Conservation (phyloP, 495 filamentous ascomycete species). For the Daldinia loculata region DNA sequence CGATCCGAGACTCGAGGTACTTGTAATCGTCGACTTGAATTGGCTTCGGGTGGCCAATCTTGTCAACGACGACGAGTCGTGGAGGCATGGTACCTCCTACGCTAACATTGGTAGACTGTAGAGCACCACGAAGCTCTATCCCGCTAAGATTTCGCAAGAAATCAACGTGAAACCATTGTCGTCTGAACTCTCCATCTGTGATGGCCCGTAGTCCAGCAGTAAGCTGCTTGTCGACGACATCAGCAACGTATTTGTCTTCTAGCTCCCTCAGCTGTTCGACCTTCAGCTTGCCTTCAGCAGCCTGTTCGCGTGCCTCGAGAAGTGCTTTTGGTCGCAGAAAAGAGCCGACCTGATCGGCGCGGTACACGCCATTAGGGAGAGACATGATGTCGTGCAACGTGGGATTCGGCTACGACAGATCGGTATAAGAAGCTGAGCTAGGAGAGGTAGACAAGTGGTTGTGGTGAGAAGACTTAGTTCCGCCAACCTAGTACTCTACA, state of each 20-base stretch:
- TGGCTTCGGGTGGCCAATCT: slow-evolving; percentile 55
- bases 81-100: slow-evolving; percentile 56
- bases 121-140: slow-evolving; percentile 53
- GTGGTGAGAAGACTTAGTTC: slow-evolving; percentile 3
- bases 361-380: slow-evolving; percentile 58
- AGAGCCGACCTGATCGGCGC: slow-evolving; percentile 61
- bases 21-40: slow-evolving; percentile 68
- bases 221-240: slow-evolving; percentile 67
- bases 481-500: slow-evolving; percentile 5
- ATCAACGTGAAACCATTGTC: slow-evolving; percentile 60
- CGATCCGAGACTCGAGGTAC: slow-evolving; percentile 61
- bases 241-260: slow-evolving; percentile 73
- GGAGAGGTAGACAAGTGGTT: background rate
- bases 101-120: slow-evolving; percentile 55
- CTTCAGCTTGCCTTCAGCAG: slow-evolving; percentile 56
- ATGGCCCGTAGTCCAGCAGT: slow-evolving; percentile 69
- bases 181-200: slow-evolving; percentile 77
- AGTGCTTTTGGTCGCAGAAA: slow-evolving; percentile 54
- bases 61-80: slow-evolving; percentile 55
- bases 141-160: slow-evolving; percentile 56
- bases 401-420: slow-evolving; percentile 12
- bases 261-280: slow-evolving; percentile 55
- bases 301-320: slow-evolving; percentile 53
- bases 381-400: slow-evolving; percentile 47
- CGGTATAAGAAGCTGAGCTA: slow-evolving; percentile 5